These are phyloP conservation scores for Penicillium sp. DNA, from an alignment of 2,329 filamentous ascomycete genomes.

Conservation along the genomic window DNA sequence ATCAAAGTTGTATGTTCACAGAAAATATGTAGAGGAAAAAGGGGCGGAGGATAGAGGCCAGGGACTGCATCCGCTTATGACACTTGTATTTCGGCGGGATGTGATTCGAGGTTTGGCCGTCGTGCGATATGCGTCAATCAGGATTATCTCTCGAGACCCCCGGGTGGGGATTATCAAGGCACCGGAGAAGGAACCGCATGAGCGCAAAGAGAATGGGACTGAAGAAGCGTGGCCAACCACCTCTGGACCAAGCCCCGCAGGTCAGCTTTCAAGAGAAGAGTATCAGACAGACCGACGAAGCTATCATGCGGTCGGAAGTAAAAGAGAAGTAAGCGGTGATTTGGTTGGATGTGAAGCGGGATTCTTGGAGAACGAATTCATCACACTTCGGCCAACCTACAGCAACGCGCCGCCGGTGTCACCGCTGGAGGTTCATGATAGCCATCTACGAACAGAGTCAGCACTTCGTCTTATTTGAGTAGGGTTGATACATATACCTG, in stretches of 20 bases:
- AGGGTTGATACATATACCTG: conserved; percentile 42
- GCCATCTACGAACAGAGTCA: conserved; percentile 35
- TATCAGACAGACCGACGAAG: background rate
- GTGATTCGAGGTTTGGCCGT: background rate
- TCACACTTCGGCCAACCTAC: background rate
- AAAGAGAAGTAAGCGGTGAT: background rate
- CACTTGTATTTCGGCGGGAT: background rate
- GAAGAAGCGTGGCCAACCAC: background rate
- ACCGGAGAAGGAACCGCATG: background rate
- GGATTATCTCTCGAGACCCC: background rate
- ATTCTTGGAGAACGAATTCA: background rate
- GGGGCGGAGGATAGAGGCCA: background rate
- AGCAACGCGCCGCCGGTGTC: conserved; percentile 18
- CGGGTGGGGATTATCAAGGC: background rate
- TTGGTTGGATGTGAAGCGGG: background rate
- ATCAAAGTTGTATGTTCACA: conserved; percentile 31
- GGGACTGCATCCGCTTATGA: background rate
- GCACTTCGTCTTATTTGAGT: background rate
- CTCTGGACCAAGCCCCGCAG: background rate
- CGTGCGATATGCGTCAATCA: background rate
- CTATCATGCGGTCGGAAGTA: background rate
- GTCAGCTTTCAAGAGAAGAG: background rate
- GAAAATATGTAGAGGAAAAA: conserved; percentile 23
- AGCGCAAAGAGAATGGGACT: background rate
- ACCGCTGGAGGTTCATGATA: conserved; percentile 44